These are phyloP conservation scores for Neotropicomus parvogracilis DNA, from an alignment of 1,284 basidiomycete genomes.

Conservation along the genomic window DNA sequence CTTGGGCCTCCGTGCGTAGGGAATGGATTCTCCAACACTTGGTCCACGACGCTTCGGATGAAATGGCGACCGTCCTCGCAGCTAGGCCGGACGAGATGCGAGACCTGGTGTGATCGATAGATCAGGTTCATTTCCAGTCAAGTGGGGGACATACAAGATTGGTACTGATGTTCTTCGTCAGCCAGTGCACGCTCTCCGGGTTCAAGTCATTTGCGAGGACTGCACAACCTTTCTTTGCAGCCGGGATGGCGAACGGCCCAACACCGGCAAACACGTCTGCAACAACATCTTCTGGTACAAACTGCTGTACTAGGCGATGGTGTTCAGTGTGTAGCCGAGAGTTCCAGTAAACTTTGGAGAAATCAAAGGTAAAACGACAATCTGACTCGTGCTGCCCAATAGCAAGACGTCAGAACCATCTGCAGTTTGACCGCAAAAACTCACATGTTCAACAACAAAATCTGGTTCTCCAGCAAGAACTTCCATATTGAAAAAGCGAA, in stretches of 20 bases:
- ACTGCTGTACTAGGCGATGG: slow-evolving; percentile 70
- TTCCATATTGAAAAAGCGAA: slow-evolving; percentile 97
- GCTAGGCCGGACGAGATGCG: slow-evolving; percentile 60
- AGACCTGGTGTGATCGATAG: no score
- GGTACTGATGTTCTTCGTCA: slow-evolving; percentile 66
- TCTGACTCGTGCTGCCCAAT: slow-evolving; percentile 70
- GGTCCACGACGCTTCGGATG: slow-evolving; percentile 58
- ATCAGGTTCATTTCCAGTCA: not conserved
- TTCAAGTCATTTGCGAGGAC: slow-evolving; percentile 96
- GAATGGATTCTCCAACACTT: slow-evolving; percentile 64
- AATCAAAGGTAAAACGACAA: slow-evolving; percentile 92
- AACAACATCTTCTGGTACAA: slow-evolving; percentile 72
- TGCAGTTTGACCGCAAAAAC: slow-evolving; percentile 19
- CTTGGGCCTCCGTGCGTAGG: slow-evolving; percentile 49
- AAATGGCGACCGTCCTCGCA: slow-evolving; percentile 86
- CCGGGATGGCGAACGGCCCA: slow-evolving; percentile 93
- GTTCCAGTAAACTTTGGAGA: slow-evolving; percentile 97
- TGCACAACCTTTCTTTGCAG: slow-evolving; percentile 84
- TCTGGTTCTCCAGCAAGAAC: slow-evolving; percentile 87
- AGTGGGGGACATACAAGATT: slow-evolving; percentile 60
- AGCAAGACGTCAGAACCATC: slow-evolving; percentile 3
- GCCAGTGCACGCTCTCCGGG: slow-evolving; percentile 79
- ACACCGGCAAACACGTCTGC: slow-evolving; percentile 97
- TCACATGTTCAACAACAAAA: slow-evolving; percentile 81
- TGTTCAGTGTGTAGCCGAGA: slow-evolving; percentile 92